A percentile compares a stretch with the other conserved stretches of the same genome.
Evolutionary conservation across 2,329 filamentous ascomycete species (phyloP).

Genomic region (Hymenotorrendiella dingleyae): DNA sequence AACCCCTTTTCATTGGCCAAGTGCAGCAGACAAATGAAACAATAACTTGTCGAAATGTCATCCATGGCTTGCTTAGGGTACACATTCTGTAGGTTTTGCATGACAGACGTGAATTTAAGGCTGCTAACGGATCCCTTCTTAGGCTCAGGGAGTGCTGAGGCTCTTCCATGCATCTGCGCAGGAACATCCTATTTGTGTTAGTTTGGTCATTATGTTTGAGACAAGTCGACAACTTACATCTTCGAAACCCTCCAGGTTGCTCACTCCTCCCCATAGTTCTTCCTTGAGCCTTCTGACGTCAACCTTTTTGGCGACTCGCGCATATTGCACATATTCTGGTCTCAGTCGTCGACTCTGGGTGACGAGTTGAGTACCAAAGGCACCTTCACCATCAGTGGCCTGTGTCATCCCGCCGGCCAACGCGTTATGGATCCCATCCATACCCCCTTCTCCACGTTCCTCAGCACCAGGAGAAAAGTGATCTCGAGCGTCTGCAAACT

Average conservation of each 20-base stretch:
- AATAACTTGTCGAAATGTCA: conserved; percentile 89
- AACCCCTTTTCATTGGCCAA: conserved; percentile 72
- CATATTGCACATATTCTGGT: conserved; percentile 66
- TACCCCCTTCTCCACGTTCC: conserved; percentile 37
- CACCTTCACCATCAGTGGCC: conserved; percentile 33
- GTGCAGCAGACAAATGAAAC: conserved; percentile 80
- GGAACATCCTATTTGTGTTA: conserved; percentile 20
- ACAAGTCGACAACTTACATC: conserved; percentile 35
- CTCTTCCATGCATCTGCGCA: conserved; percentile 22
- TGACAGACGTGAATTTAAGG: conserved; percentile 84
- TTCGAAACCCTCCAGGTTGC: conserved; percentile 45
- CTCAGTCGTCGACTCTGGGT: conserved; percentile 57
- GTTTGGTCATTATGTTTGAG: background rate
- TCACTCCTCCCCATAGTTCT: conserved; percentile 64
- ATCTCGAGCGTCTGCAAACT: conserved; percentile 76
- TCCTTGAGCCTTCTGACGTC: conserved; percentile 64
- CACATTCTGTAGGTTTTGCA: conserved; percentile 80
- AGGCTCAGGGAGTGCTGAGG: conserved; percentile 32
- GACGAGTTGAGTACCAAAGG: conserved; percentile 62
- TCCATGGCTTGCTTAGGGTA: conserved; percentile 83
- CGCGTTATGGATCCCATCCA: conserved; percentile 45
- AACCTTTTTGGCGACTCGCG: conserved; percentile 65
- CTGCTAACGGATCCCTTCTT: conserved; percentile 36
- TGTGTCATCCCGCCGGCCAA: conserved; percentile 44
- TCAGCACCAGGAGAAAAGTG: conserved; percentile 63